Evolutionary conservation across 805 yeast genomes (phyloP), one percentile per base, ranked within the genome.

Genomic region (Jamesozyma lodderae): DNA sequence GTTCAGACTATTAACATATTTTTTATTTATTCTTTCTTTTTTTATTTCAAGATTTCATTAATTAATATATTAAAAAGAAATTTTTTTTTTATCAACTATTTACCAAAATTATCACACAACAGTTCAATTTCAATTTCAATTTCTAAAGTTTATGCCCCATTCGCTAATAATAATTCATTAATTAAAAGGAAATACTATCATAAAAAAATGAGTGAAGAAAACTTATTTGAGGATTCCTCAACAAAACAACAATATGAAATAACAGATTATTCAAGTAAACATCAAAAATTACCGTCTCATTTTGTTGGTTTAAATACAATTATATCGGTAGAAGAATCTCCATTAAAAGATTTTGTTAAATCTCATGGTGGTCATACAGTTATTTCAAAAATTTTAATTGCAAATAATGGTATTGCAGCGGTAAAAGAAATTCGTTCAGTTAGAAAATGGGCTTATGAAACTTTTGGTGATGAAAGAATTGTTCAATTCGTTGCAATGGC

Each of bases 371-470:
- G 99, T 58, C 99, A 92, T 68, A 87, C 98, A 5, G 95, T 92
- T 34, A 86, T 92, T 53, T 73, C 81, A 39, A 81, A 78, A 52
- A 81, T 92, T 26, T 72, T 92, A 48, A 92, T 92, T 55, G 97
- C 99, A 42, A 94, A 94, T 65, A 92, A 92, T 60, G 99, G 99
- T 76, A 94, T 92, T 62, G 98, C 95, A 15, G 99, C 99, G 34
- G 99, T 92, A 42, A 92, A 92, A 63, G 97, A 92, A 68, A 94
- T 92, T 61, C 75, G 99, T 55, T 85, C 95, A 8, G 88, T 92
- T 31, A 78, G 98, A 66, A 92, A 90, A 71, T 92, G 99, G 99
- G 88, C 98, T 19, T 92, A 92, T 64, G 97, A 92, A 63, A 87
- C 96, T n/a, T 92, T 92, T 67, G 95, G 95, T 46, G 80, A 94